phyloP scores from a whole-genome alignment of 176 grass and related monocot genomes.

The Thalia dealbata region DNA sequence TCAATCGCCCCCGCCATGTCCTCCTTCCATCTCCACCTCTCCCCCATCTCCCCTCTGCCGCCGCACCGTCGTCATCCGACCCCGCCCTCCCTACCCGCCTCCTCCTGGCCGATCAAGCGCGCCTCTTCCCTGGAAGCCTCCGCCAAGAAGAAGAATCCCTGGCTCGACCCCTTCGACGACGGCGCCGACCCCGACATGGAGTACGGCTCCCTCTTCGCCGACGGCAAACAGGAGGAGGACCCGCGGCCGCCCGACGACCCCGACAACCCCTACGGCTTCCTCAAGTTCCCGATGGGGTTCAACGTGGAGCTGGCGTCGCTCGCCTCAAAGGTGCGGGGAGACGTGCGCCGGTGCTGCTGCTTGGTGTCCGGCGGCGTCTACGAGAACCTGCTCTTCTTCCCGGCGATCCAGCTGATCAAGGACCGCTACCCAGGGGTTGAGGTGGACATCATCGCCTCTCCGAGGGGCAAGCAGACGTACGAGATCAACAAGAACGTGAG shows the following conservation, averaged over 20 bases:
- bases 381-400: conserved; percentile 96
- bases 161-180: conserved; percentile 90
- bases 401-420: conserved; percentile 69
- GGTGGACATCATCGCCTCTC: conserved; percentile 56
- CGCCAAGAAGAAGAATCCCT: conserved; percentile 77
- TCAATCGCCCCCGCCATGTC: no score
- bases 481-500: conserved; percentile 94
- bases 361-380: conserved; percentile 73
- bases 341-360: conserved; percentile 88
- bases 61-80: neutral
- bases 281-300: conserved; percentile 71
- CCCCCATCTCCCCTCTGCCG: conserved; percentile 8
- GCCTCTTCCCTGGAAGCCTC: neutral
- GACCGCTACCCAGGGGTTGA: conserved; percentile 80
- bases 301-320: conserved; percentile 76
- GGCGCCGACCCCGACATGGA: conserved; percentile 56
- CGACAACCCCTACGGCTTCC: conserved; percentile 65
- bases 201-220: conserved; percentile 47
- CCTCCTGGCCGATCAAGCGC: neutral
- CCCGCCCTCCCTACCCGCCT: conserved; percentile 2
- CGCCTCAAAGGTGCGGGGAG: conserved; percentile 68
- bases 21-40: conserved; percentile 30
- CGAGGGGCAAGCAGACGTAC: conserved; percentile 77
- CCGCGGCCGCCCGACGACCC: conserved; percentile 59
- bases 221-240: conserved; percentile 92